Conservation (phyloP, 495 filamentous ascomycete genomes). For the Daldinia vernicosa region DNA sequence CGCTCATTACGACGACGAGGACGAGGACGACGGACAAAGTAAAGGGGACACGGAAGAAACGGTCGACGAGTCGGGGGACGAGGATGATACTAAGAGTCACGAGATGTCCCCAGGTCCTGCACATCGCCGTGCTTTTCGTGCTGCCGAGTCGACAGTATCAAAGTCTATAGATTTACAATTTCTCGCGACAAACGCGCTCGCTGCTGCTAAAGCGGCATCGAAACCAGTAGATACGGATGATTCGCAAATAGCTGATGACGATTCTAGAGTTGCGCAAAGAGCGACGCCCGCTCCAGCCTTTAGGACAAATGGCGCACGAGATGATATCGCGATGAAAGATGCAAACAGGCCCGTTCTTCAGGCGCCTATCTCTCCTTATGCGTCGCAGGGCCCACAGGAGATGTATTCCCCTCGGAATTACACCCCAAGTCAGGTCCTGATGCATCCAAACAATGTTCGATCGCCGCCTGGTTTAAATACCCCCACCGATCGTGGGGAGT, state of each 20-base stretch:
- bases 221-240: conserved; percentile 40
- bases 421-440: conserved; percentile 41
- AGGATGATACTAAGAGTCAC: conserved; percentile 45
- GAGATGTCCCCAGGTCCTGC: conserved; percentile 44
- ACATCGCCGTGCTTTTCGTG: conserved; percentile 25
- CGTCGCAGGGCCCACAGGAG: conserved; percentile 38
- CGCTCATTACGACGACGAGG: conserved; percentile 24
- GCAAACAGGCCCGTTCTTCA: conserved; percentile 43
- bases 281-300: conserved; percentile 16
- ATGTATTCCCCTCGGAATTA: conserved; percentile 36
- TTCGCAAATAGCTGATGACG: conserved; percentile 31
- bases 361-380: conserved; percentile 43
- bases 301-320: conserved; percentile 24
- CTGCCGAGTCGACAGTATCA: conserved; percentile 24
- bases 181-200: conserved; percentile 51
- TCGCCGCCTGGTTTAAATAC: conserved; percentile 47
- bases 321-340: conserved; percentile 34
- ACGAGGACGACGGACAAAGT: conserved; percentile 41
- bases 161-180: conserved; percentile 50
- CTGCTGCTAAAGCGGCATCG: conserved; percentile 42
- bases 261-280: conserved; percentile 35
- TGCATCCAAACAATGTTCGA: conserved; percentile 44
- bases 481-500: conserved; percentile 48
- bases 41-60: conserved; percentile 39
- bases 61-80: conserved; percentile 40